A percentile compares a stretch with the other conserved stretches of the same genome.
Conservation (phyloP, 257 asterid genomes). For the Solanum etuberosum region DNA sequence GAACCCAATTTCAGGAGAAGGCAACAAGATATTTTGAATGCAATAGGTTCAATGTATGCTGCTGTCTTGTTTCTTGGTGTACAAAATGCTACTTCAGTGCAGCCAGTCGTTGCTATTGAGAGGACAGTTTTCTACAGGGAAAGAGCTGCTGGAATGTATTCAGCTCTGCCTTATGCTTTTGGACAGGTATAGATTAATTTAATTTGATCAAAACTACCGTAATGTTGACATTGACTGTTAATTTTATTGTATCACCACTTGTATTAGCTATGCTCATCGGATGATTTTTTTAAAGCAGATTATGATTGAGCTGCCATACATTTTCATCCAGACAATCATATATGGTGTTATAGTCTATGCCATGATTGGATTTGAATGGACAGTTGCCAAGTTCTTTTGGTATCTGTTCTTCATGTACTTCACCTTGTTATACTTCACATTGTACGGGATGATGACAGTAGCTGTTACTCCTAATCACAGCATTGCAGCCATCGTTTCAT, state of each 20-base stretch:
- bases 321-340: conserved; percentile 41
- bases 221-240: neutral
- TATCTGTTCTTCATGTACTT: conserved; percentile 62
- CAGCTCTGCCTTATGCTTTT: conserved; percentile 74
- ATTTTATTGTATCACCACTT: neutral
- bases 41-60: conserved; percentile 81
- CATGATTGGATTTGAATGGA: conserved; percentile 84
- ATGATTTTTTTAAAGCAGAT: conserved; percentile 17
- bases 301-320: conserved; percentile 57
- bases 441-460: conserved; percentile 79
- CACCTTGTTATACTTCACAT: conserved; percentile 70
- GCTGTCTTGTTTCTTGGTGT: conserved; percentile 66
- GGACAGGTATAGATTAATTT: conserved; percentile 42
- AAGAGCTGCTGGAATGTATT: conserved; percentile 90
- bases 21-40: conserved; percentile 60
- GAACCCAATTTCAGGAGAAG: conserved; percentile 24
- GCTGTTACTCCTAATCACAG: conserved; percentile 70
- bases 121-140: conserved; percentile 83
- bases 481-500: conserved; percentile 60
- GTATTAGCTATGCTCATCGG: neutral
- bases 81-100: conserved; percentile 62
- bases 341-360: conserved; percentile 62
- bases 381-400: conserved; percentile 57
- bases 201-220: neutral
- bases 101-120: conserved; percentile 68